Base-by-base conservation (phyloP, 2,329 filamentous ascomycete species). In the Xylaria polymorpha region DNA sequence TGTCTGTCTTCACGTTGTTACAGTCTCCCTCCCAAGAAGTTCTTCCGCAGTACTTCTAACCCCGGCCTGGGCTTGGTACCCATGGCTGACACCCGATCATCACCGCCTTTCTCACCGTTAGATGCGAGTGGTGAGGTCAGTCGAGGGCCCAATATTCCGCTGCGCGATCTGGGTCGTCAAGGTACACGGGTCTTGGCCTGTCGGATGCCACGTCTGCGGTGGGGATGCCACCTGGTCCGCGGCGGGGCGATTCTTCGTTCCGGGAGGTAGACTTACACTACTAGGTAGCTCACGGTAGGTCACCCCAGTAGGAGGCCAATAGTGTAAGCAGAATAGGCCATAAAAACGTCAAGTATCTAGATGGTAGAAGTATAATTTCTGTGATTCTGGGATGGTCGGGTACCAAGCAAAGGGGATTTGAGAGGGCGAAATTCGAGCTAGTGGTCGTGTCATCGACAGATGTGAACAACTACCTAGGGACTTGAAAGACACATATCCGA, bases 211-310 rank as follows among this genome's bases (percentile, higher is more conserved):
- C 57, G 29, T 48, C 57, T 50, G 12, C 20, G n/a, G 50, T 50
- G 37, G 43, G 43, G 32, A 61, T 22, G 20, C 46, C 59, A 39
- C 59, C 53, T 29, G 59, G 59, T 29, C 59, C 59, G 43, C 59
- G 46, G 20, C 53, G 59, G 59, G 46, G 25, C 18, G 35, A 43
- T 18, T 61, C 32, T 61, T 61, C 59, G 15, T 61, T 61, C 58
- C 43, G 58, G 5, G 44, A 61, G 35, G 59, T 53, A 25, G 35
- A 53, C 22, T 37, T 61, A 29, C 25, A 29, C 25, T 29, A n/a
- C n/a, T n/a, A n/a, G n/a, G n/a, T n/a, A 32, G 59, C 43, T 43
- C 43, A 53, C n/a, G 46, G 59, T 12, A 53, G 46, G 25, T 37
- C 59, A 20, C 59, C 4, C 8, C 29, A 53, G 20, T 20, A 41